Evolutionary conservation across 31 red algal genomes (phyloP), one percentile per base, ranked within the genome.

Genomic region (Odonthalia washingtoniensis): DNA sequence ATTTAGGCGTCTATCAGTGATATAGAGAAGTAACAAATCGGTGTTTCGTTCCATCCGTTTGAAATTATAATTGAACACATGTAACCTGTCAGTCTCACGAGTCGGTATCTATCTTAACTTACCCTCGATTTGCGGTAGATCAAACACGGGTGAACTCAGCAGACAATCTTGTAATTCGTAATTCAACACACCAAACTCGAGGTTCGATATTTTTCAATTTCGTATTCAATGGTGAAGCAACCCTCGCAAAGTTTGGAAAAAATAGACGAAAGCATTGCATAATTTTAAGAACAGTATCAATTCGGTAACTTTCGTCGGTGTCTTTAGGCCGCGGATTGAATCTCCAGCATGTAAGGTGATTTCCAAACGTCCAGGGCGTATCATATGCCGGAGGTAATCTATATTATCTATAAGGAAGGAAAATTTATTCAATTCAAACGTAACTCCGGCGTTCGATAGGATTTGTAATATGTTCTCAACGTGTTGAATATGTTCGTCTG

Each of bases 381-480:
- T 44, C 40, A 77, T 27, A 46, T 77, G 74, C 30, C 74, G 32
- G 5, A 77, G 38, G 14, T 77, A 77, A 38, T 40, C 16, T 4
- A 77, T 38, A 14, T 17, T 42, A 27, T 12, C 12, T 5, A 31
- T 18, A 33, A 28, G 28, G 21, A 81, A 16, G 5, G 5, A 12
- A 34, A 44, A 81, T 28, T 81, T 81, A 4, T 28, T 45, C 16
- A 70, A 34, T 36, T 74, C 75, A 12, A 86, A 64, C 18, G 82
- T 74, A 16, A 86, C 82, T 14, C 65, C 65, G 26, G 68, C 82
- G 3, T 33, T 12, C 32, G 40, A 1, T 18, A 74, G 36, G 2
- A 86, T 32, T 1, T 3, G 1, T 3, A 86, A 42, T 2, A 86
- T 68, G 24, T 40, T 35, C 40, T 73, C 16, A 4, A 86, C 32